Evolutionary conservation across 1,284 basidiomycete species (phyloP), one percentile per base, ranked within the genome.

Genomic region (Calocybe gambosa): DNA sequence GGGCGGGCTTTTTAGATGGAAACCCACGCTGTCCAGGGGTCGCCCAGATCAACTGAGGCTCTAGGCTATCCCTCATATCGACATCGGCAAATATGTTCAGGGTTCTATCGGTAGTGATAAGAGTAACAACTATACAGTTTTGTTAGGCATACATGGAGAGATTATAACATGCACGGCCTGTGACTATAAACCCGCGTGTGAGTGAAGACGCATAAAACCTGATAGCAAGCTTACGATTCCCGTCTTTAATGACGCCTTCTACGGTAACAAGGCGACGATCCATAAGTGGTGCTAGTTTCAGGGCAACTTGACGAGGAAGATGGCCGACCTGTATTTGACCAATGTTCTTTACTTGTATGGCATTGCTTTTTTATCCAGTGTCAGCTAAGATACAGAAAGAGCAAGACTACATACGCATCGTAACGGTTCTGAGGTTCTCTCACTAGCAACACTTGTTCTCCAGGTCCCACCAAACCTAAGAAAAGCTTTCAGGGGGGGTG

Each of bases 291-390:
- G 89, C 76, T 10, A 92, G 67, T 51, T 75, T 76, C 0, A 62
- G 50, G 0, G 80, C 86, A 7, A 84, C 73, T n/a, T 65, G 62
- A 34, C 76, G 73, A 1, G 87, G 83, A 29, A 93, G 62, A 62
- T 92, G 89, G 2, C 90, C 89, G 3, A 93, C 87, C 71, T 91
- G 89, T 12, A 65, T 66, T 0, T 74, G 68, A 0, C 73, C 68
- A 25, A 90, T 89, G 56, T 93, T 93, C 58, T 78, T 71, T 8
- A 92, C 89, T 67, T 86, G 77, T 21, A 90, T 85, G 1, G 84
- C 83, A 61, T 89, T 88, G 19, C 82, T 85, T 47, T 46, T 23
- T 10, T 35, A 44, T 16, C 2, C 43, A 10, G 29, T 43, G 12
- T 43, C 23, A 29, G 33, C 35, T 37, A 20, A 42, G 9, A 43